Percentiles rank a stretch among this genome's conserved stretches.
Evolutionary conservation across 208 protist genomes (phyloP).

Genomic region (Leishmania aethiopica): DNA sequence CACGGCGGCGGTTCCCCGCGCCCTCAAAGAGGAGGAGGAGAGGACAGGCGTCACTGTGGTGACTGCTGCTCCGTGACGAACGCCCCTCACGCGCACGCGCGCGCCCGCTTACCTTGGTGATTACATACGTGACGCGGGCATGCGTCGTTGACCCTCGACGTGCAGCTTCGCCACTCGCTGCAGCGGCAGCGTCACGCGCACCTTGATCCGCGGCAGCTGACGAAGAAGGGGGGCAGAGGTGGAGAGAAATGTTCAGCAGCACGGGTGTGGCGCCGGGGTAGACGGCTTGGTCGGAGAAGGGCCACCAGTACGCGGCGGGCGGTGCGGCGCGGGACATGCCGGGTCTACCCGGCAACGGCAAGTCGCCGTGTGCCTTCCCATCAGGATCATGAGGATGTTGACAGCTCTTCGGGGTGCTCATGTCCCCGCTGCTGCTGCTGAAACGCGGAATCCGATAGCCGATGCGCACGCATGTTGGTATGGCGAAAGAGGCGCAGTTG

Average conservation of each 20-base stretch:
- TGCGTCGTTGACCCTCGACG: not conserved
- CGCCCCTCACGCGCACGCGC: not conserved
- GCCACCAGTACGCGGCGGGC: slow-evolving; percentile 87
- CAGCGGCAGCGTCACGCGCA: not conserved
- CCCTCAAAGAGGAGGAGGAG: not conserved
- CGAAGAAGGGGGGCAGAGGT: slow-evolving; percentile 26
- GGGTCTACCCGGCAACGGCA: not conserved
- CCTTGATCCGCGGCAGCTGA: not conserved
- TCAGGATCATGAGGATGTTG: not conserved
- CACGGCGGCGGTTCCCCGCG: not conserved
- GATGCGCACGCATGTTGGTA: slow-evolving; percentile 14
- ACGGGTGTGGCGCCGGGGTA: slow-evolving; percentile 79
- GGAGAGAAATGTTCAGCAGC: slow-evolving; percentile 93
- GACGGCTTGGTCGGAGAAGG: slow-evolving; percentile 92
- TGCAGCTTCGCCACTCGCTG: not conserved
- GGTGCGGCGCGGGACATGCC: not conserved
- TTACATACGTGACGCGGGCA: not conserved
- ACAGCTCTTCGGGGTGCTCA: not conserved
- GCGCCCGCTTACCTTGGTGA: not conserved
- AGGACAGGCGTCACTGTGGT: not conserved
- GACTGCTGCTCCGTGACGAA: not conserved
- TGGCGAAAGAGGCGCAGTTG: slow-evolving; percentile 17
- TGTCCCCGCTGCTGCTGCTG: too few species aligned
- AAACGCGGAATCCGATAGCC: not conserved
- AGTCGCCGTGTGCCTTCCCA: not conserved